Conservation (phyloP, 192 early-diverging fungal species). For the Entophlyctis luteolus region DNA sequence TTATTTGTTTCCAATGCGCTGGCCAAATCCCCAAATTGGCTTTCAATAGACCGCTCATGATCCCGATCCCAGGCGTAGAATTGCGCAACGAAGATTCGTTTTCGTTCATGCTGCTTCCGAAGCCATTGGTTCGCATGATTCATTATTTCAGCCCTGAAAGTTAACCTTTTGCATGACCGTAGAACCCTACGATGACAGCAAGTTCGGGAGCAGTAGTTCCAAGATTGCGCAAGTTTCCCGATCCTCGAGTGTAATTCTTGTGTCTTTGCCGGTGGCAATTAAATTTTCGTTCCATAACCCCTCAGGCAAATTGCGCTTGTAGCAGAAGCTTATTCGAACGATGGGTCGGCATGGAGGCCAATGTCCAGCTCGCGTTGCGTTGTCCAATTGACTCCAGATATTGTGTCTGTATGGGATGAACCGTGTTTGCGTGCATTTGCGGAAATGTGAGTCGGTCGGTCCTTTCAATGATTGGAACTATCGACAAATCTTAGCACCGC, state of each 20-base stretch:
- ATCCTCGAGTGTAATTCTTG: neutral
- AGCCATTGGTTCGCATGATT: neutral
- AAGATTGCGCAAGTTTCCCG: neutral
- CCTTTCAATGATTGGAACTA: neutral
- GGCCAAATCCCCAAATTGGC: neutral
- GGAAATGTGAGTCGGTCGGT: neutral
- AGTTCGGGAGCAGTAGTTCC: neutral
- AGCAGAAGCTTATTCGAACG: slow-evolving; percentile 3
- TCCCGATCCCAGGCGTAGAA: neutral
- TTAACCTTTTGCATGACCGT: no score
- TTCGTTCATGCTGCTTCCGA: neutral
- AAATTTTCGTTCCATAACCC: neutral
- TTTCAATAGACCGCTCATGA: neutral
- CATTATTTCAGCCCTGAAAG: neutral
- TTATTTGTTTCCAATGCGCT: neutral
- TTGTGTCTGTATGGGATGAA: neutral
- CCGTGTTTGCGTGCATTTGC: slow-evolving; percentile 6
- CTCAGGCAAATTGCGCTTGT: slow-evolving; percentile 2
- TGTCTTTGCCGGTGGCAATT: no score
- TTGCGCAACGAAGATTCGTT: slow-evolving; percentile 1
- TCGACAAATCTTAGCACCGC: neutral
- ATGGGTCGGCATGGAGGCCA: slow-evolving; percentile 8
- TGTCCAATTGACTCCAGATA: neutral
- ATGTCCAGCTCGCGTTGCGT: neutral
- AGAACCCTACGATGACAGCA: neutral